Evolutionary conservation across 176 grass and related monocot genomes (phyloP).

Genomic region (Luzula sylvatica): DNA sequence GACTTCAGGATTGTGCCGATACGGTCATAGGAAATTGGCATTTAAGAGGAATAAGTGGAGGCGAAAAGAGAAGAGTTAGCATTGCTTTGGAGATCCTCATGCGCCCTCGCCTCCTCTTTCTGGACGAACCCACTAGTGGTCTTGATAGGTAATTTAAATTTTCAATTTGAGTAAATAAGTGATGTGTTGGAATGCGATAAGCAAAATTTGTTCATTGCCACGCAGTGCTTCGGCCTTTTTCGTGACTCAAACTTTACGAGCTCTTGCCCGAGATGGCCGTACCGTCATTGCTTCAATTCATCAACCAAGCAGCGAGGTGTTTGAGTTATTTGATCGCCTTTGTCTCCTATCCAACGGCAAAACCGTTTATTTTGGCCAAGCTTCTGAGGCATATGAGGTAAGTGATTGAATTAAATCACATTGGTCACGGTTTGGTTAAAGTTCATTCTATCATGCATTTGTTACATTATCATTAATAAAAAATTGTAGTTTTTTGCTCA

Average conservation of each 20-base stretch:
- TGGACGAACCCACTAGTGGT: conserved; percentile 90
- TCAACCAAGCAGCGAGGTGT: conserved; percentile 96
- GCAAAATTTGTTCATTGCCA: not conserved
- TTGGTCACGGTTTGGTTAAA: too few species aligned
- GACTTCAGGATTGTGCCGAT: conserved; percentile 94
- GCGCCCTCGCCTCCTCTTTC: conserved; percentile 82
- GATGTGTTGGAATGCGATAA: too few species aligned
- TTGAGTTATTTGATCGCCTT: conserved; percentile 71
- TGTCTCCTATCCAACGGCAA: conserved; percentile 87
- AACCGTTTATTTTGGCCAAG: conserved; percentile 79
- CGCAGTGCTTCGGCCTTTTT: conserved; percentile 94
- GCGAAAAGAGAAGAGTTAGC: conserved; percentile 95
- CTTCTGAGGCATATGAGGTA: conserved; percentile 81
- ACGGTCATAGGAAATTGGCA: conserved; percentile 94
- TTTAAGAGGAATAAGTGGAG: conserved; percentile 77
- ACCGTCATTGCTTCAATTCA: conserved; percentile 85
- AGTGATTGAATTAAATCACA: too few species aligned
- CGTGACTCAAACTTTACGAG: conserved; percentile 79
- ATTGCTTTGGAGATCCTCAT: conserved; percentile 96
- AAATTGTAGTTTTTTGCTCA: conserved; percentile 71
- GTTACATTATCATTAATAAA: too few species aligned
- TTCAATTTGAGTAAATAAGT: not conserved
- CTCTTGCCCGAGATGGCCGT: conserved; percentile 67
- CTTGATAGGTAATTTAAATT: conserved; percentile 62
- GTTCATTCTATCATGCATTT: too few species aligned